Conservation (phyloP, 768 basidiomycete species). For the Albatrellus ellisii region DNA sequence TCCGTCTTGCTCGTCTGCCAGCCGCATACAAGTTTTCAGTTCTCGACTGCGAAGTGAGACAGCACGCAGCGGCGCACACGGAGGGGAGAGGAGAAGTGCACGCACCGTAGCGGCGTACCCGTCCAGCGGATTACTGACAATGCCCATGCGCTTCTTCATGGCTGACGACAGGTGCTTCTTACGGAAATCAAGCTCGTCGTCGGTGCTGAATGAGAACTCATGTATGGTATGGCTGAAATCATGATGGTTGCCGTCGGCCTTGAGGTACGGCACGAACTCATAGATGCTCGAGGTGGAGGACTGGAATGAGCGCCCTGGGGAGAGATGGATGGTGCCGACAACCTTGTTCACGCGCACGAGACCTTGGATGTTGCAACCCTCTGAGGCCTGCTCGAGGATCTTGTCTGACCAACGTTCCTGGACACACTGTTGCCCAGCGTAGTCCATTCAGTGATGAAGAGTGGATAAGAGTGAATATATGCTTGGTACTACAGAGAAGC, state of each 20-base stretch:
- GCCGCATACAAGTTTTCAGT: too few species aligned
- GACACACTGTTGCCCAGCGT: constrained; percentile 60
- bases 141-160: constrained; percentile 62
- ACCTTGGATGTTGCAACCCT: constrained; percentile 91
- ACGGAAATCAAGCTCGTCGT: constrained; percentile 66
- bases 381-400: constrained; percentile 80
- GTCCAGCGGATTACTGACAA: constrained; percentile 68
- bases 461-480: not conserved
- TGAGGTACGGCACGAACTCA: constrained; percentile 90
- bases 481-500: not conserved
- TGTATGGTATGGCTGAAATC: constrained; percentile 90
- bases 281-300: constrained; percentile 64
- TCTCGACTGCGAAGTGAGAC: too few species aligned
- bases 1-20: constrained; percentile 59
- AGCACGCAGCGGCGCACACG: not conserved
- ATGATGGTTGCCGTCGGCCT: constrained; percentile 77
- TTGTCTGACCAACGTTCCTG: constrained; percentile 93
- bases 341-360: constrained; percentile 95
- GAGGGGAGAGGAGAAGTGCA: constrained; percentile 1
- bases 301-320: constrained; percentile 94
- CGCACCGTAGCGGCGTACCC: constrained; percentile 42
- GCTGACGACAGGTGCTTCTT: constrained; percentile 47
- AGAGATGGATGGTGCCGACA: constrained; percentile 88
- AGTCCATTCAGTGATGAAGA: too few species aligned
- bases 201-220: constrained; percentile 66